Conservation (phyloP, 1,284 basidiomycete species). For the Cutaneotrichosporon sp. region DNA sequence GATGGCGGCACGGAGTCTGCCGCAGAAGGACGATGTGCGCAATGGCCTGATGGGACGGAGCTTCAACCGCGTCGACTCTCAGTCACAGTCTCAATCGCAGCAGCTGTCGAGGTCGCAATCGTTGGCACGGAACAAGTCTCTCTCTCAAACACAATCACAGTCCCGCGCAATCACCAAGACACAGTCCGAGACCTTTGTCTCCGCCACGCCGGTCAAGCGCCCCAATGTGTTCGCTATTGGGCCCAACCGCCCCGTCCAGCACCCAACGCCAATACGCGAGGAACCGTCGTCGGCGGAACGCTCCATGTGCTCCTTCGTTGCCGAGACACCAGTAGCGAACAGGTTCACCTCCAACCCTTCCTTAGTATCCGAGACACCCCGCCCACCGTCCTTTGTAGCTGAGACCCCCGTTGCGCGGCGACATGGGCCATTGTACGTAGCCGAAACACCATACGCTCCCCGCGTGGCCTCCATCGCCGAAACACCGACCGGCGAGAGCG, state of each 20-base stretch:
- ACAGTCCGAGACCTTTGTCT: constrained; percentile 29
- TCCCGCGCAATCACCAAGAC: neutral
- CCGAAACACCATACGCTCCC: constrained; percentile 15
- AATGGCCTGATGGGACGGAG: neutral
- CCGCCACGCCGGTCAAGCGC: constrained; percentile 42
- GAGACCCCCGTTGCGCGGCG: constrained; percentile 14
- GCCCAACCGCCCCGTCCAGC: neutral
- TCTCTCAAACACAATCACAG: constrained; percentile 9
- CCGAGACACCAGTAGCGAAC: constrained; percentile 27
- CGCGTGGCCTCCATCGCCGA: too few relatives aligned
- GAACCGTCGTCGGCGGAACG: constrained; percentile 23
- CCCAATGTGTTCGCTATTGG: constrained; percentile 14
- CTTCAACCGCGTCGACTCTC: neutral
- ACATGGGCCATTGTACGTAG: neutral
- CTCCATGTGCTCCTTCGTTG: constrained; percentile 12
- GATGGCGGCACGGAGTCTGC: neutral
- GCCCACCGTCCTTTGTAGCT: constrained; percentile 7
- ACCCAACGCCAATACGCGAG: constrained; percentile 40
- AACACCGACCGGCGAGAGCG: constrained; percentile 3
- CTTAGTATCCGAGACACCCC: constrained; percentile 9
- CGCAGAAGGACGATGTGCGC: neutral
- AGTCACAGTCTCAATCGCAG: constrained; percentile 2
- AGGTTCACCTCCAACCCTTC: neutral
- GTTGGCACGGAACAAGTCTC: neutral
- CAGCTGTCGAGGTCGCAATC: neutral